Base-by-base conservation (phyloP, 164 flowering plant species). In the Tinospora cordifolia region DNA sequence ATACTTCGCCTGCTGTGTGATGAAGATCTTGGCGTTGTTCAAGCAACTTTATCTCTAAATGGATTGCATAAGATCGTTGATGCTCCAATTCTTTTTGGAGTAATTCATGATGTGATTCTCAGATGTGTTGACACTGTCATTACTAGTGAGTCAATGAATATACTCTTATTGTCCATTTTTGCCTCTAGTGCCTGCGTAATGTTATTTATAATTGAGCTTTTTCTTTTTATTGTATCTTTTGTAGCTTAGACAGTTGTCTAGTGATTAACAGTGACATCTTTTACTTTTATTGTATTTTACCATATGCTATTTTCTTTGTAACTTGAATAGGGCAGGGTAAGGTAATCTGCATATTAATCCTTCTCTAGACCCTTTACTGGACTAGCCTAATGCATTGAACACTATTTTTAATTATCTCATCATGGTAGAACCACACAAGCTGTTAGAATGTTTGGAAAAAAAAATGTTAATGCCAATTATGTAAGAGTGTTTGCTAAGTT, bases 11-110 rank as follows among this genome's bases (percentile, higher is more conserved):
- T 86, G 49, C 89, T 93, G 70, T 68, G 67, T 44, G 98, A 93
- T 82, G 87, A 88, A 71, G 97, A 93, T 74, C 81, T 93, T 47
- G 78, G 85, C 79, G 94, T 93, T 67, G 83, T 87, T 66, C 82
- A 77, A 59, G 87, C 85, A 15, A 90, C 85, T 75, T 64, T 93
- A 30, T 81, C 86, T 66, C 40, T 93, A 60, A 78, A 83, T 69
- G 82, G 85, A 19, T 74, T 91, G 76, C 38, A 83, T 66, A 83
- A 75, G 63, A 63, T 85, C 6, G 64, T 90, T 36, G 72, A 69
- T 69, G 34, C 77, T 64, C 66, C 84, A 67, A 62, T 68, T 73
- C 82, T 90, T 69, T 73, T 88, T 44, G 76, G 86, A 76, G 87
- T 86, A 63, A 72, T 87, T 67, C 76, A 74, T 62, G 58, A 69